Conservation (phyloP, 2,329 filamentous ascomycete genomes). For the Verticillium tricorpus region DNA sequence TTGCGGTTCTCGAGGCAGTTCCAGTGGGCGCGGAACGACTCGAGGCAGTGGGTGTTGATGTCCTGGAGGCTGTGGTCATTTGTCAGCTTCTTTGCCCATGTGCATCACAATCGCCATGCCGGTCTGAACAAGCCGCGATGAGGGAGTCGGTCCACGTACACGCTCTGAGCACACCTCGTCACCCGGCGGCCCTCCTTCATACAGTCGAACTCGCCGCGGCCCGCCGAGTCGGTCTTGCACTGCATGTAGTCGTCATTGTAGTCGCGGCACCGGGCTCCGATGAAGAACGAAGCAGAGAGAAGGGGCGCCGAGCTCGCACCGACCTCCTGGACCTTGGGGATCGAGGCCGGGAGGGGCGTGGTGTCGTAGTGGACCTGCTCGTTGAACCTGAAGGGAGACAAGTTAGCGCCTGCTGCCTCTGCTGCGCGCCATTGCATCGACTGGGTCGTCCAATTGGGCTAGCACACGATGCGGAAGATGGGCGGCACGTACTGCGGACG, state of each 20-base stretch:
- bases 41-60: slow-evolving; percentile 90
- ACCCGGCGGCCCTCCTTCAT: slow-evolving; percentile 95
- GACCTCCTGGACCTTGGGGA: slow-evolving; percentile 91
- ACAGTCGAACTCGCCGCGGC: slow-evolving; percentile 88
- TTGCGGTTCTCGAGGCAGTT: slow-evolving; percentile 95
- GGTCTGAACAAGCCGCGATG: not conserved
- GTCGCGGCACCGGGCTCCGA: slow-evolving; percentile 86
- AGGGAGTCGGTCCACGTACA: slow-evolving; percentile 58
- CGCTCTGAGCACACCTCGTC: slow-evolving; percentile 91
- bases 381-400: slow-evolving; percentile 70
- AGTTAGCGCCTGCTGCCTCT: slow-evolving; percentile 16
- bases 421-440: not conserved
- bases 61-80: slow-evolving; percentile 68
- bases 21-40: slow-evolving; percentile 92
- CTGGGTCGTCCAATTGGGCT: slow-evolving; percentile 1
- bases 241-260: slow-evolving; percentile 99
- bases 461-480: not conserved
- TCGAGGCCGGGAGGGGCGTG: slow-evolving; percentile 85
- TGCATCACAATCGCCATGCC: not conserved
- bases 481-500: slow-evolving; percentile 32
- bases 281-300: slow-evolving; percentile 90
- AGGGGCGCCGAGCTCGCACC: slow-evolving; percentile 90
- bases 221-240: slow-evolving; percentile 93
- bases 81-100: not conserved
- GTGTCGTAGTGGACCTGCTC: slow-evolving; percentile 92